These are phyloP conservation scores for Colletotrichum simmondsii DNA, from an alignment of 2,329 filamentous ascomycete genomes.

Conservation along the genomic window DNA sequence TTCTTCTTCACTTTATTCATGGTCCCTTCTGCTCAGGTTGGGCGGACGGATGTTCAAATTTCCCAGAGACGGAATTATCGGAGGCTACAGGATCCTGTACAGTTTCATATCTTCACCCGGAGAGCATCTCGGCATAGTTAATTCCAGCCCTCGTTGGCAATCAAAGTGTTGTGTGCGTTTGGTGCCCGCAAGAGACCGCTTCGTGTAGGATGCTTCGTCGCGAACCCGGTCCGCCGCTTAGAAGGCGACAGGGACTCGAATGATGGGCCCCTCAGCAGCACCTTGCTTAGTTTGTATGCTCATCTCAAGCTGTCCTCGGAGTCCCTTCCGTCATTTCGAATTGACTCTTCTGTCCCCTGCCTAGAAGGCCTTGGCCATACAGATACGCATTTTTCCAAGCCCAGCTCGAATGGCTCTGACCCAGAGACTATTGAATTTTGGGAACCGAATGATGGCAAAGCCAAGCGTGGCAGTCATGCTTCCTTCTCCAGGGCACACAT, in stretches of 20 bases:
- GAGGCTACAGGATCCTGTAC: constrained; percentile 12
- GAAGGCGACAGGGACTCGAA: constrained; percentile 26
- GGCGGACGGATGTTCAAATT: constrained; percentile 14
- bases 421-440: not conserved
- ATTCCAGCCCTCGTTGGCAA: constrained; percentile 17
- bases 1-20: not conserved
- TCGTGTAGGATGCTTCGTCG: not conserved
- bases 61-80: constrained; percentile 9
- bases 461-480: not conserved
- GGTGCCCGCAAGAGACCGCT: constrained; percentile 5
- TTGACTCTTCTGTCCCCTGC: not conserved
- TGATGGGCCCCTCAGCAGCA: constrained; percentile 8
- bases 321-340: not conserved
- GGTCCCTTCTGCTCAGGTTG: constrained; percentile 5
- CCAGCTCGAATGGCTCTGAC: not conserved
- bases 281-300: not conserved
- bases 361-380: not conserved
- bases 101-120: constrained; percentile 4
- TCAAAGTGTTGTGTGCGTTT: constrained; percentile 15
- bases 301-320: not conserved
- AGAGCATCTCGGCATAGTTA: constrained; percentile 13
- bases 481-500: not conserved
- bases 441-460: not conserved
- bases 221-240: constrained; percentile 22
- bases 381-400: not conserved